Conservation (phyloP, 805 yeast species). For the Cyberlindnera xylosilytica region DNA sequence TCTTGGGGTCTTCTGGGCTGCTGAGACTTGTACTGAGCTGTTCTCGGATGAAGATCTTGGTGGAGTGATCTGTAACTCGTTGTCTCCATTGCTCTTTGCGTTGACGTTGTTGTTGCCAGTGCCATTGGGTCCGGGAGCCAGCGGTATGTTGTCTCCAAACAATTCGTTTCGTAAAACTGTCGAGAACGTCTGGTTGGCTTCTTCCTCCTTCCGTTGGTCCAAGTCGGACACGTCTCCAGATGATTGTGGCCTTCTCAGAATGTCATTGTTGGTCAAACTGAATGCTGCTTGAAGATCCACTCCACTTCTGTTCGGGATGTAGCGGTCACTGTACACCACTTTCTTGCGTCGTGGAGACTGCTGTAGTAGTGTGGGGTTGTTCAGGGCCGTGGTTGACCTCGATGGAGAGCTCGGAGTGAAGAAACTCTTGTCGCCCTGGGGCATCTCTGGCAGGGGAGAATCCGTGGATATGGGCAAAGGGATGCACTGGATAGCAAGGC, state of each 20-base stretch:
- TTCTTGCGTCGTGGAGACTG: slow-evolving; percentile 36
- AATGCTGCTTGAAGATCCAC: slow-evolving; percentile 81
- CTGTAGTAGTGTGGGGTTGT: slow-evolving; percentile 11
- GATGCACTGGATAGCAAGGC: not conserved
- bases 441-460: slow-evolving; percentile 8
- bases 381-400: slow-evolving; percentile 28
- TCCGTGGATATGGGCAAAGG: no score
- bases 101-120: slow-evolving; percentile 22
- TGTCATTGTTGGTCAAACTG: slow-evolving; percentile 21
- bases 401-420: slow-evolving; percentile 30
- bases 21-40: slow-evolving; percentile 3
- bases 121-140: slow-evolving; percentile 20
- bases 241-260: slow-evolving; percentile 27
- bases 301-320: slow-evolving; percentile 84
- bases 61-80: slow-evolving; percentile 28
- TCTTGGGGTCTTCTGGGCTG: slow-evolving; percentile 34
- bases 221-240: slow-evolving; percentile 43
- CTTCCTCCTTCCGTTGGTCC: slow-evolving; percentile 67
- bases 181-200: slow-evolving; percentile 84
- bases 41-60: slow-evolving; percentile 30
- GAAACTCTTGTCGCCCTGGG: slow-evolving; percentile 21
- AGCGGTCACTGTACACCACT: slow-evolving; percentile 73
- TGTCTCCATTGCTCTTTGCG: slow-evolving; percentile 30
- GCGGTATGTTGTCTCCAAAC: slow-evolving; percentile 83
- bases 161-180: slow-evolving; percentile 84